Evolutionary conservation across 2,329 filamentous ascomycete genomes (phyloP).

Genomic region (Aspergillus piperis): DNA sequence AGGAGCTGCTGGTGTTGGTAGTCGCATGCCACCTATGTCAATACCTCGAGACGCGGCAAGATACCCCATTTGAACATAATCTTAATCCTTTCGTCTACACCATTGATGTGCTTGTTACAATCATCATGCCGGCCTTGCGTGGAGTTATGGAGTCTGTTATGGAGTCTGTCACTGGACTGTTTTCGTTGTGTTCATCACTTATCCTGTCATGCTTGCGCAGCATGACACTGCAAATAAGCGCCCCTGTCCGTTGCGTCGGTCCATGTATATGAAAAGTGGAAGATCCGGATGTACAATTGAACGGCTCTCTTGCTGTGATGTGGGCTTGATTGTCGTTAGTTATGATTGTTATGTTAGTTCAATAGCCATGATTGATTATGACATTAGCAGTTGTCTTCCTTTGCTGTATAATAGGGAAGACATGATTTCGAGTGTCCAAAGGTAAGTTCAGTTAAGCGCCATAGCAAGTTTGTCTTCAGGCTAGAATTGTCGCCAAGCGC

Average conservation of each 20-base stretch:
- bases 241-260: constrained; percentile 4
- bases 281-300: background rate
- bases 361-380: constrained; percentile 8
- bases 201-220: constrained; percentile 1
- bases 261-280: background rate
- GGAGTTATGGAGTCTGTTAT: background rate
- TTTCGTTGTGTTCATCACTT: background rate
- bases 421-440: background rate
- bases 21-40: constrained; percentile 31
- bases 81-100: constrained; percentile 6
- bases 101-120: background rate
- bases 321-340: background rate
- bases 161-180: background rate
- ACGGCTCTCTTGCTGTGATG: background rate
- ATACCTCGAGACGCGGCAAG: constrained; percentile 21
- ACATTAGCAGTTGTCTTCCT: background rate
- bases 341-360: constrained; percentile 10
- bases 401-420: background rate
- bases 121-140: background rate
- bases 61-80: constrained; percentile 28
- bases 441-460: background rate
- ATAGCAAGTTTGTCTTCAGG: background rate
- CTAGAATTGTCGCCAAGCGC: background rate
- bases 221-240: constrained; percentile 11
- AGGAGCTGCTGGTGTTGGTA: constrained; percentile 21